These are phyloP conservation scores for Coleophoma cylindrospora DNA, from an alignment of 2,329 filamentous ascomycete genomes.

Conservation along the genomic window DNA sequence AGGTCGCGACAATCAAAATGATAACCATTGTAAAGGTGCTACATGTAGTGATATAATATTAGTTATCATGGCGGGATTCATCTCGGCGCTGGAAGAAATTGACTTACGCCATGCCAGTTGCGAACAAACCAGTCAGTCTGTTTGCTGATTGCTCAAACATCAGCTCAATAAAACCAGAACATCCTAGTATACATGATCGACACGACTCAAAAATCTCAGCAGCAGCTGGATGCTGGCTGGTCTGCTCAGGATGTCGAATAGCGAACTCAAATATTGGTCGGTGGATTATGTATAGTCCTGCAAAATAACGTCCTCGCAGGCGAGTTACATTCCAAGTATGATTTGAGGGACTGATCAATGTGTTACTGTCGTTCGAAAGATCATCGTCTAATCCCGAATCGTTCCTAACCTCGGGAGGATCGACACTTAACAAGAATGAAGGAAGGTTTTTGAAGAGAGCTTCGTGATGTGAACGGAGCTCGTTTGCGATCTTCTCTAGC, in stretches of 20 bases:
- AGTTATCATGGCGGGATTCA: background rate
- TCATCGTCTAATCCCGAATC: background rate
- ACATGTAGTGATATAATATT: background rate
- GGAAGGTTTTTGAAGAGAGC: conserved; percentile 25
- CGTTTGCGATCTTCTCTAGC: conserved; percentile 35
- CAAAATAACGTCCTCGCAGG: conserved; percentile 24
- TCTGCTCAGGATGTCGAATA: conserved; percentile 18
- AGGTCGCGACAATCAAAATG: conserved; percentile 17
- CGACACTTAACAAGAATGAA: conserved; percentile 11
- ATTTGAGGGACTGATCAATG: conserved; percentile 11
- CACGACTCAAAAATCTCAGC: conserved; percentile 17
- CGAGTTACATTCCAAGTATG: conserved; percentile 26
- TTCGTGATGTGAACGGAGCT: conserved; percentile 42
- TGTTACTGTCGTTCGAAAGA: background rate
- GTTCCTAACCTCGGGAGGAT: conserved; percentile 8
- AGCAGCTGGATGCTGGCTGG: conserved; percentile 19
- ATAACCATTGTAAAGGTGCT: conserved; percentile 24
- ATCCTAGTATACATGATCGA: conserved; percentile 18
- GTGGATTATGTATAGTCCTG: conserved; percentile 27
- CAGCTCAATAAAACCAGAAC: conserved; percentile 22
- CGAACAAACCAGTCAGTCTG: conserved; percentile 22
- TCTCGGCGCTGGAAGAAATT: background rate
- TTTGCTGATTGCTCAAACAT: conserved; percentile 22
- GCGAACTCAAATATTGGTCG: conserved; percentile 25
- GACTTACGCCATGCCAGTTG: conserved; percentile 26